Percentiles rank a stretch among this genome's conserved stretches.
Evolutionary conservation across 441 rosid genomes (phyloP).

Genomic region (Croton laevigatus): DNA sequence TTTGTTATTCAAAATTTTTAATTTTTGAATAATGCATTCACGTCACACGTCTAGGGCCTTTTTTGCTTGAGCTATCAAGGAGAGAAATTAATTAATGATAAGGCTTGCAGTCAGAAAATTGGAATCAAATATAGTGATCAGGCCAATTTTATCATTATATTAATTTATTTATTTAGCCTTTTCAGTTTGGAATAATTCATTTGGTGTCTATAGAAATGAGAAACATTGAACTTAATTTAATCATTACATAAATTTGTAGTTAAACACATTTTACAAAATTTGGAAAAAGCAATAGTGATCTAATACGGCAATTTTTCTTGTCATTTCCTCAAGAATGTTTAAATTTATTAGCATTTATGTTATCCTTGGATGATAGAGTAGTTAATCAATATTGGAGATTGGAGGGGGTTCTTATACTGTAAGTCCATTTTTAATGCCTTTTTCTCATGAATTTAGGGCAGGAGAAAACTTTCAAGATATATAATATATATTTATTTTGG

Average conservation of each 20-base stretch:
- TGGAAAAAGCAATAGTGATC: not conserved
- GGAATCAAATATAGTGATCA: constrained; percentile 78
- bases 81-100: constrained; percentile 50
- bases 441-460: no score
- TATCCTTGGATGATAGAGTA: not conserved
- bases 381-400: not conserved
- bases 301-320: not conserved
- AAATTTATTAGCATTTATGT: not conserved
- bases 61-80: constrained; percentile 62
- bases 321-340: not conserved
- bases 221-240: no score
- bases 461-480: no score
- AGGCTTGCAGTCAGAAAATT: constrained; percentile 35
- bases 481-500: no score
- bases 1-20: not conserved
- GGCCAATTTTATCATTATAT: constrained; percentile 31
- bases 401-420: not conserved
- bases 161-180: not conserved
- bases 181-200: not conserved
- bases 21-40: constrained; percentile 24
- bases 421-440: not conserved
- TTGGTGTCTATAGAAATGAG: no score
- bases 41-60: constrained; percentile 85
- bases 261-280: no score
- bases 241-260: no score